Base-by-base conservation (phyloP, 148 eudicot species). In the Salicornia ramosissima region DNA sequence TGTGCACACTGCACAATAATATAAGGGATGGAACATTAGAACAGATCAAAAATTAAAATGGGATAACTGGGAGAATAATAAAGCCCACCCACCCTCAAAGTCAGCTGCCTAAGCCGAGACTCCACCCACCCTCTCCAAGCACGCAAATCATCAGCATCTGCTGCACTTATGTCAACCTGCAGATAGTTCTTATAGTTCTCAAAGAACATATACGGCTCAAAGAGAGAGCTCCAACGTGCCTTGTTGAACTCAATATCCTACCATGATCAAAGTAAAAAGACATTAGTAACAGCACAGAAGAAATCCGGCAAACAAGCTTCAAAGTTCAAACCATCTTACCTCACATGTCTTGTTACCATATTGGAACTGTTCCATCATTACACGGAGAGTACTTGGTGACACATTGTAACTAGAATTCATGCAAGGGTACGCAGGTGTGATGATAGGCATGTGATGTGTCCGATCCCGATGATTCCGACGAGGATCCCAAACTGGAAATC, bases 371-470 rank as follows among this genome's bases (percentile, higher is more conserved):
- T 92, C 96, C 76, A 77, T 79, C 94, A 92, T 92, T 53, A 92
- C 91, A 4, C 92, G 77, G 12, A 90, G 90, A 33, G 97, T 92
- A 78, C 93, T 92, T 45, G 84, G 76, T 8, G 96, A 90, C 30
- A 92, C 97, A 78, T 90, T 92, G 86, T 92, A 92, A 61, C 97
- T 90, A 56, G 97, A 92, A 66, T 92, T 92, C 96, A 90, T 90
- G 78, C 94, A 90, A 21, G 97, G 97, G 76, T 90, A 92, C 29
- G 96, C 96, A 57, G 97, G 97, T n/a, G 97, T 92, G 71, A 92
- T 92, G 24, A 92, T 90, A 26, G 96, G 97, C 97, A 92, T 90
- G 61, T 77, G 96, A 78, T 92, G 97, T 50, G 82, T 75, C 34
- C 93, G 83, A 60, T 90, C 96, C 77, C 88, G 79, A 33, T 89